Conservation (phyloP, 352 stramenopile species). For the Thraustochytrium striatum region DNA sequence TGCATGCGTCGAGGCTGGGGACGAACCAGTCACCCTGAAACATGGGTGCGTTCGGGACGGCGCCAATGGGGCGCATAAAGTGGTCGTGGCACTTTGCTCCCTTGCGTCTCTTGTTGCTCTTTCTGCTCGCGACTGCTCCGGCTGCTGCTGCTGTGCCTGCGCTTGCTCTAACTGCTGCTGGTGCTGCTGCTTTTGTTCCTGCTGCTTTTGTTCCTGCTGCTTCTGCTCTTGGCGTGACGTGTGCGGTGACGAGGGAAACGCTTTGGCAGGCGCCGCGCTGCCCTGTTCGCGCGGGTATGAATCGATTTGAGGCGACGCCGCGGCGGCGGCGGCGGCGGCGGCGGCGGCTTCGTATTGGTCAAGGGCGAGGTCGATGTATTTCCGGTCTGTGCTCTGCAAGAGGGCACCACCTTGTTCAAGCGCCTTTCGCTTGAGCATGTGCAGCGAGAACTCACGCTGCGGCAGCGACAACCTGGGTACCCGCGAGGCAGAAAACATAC, state of each 20-base stretch:
- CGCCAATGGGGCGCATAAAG: conserved; percentile 42
- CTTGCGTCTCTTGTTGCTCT: background rate
- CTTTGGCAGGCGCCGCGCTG: background rate
- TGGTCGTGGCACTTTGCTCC: conserved; percentile 2
- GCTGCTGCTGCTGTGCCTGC: background rate
- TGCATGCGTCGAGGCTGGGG: background rate
- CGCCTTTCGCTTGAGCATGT: background rate
- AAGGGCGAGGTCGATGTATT: background rate
- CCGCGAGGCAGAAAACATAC: background rate
- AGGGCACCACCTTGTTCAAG: background rate
- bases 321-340: no score
- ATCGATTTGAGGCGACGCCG: no score
- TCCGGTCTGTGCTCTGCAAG: background rate
- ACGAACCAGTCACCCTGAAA: conserved; percentile 45
- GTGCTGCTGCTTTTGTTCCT: background rate
- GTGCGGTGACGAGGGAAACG: background rate
- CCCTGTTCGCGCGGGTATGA: background rate
- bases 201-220: background rate
- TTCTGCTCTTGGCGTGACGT: background rate
- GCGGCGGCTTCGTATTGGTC: background rate
- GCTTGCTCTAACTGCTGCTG: background rate
- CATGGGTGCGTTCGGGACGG: background rate
- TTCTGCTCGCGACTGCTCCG: background rate
- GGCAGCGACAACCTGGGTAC: background rate
- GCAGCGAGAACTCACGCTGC: background rate